Evolutionary conservation across 805 yeast species (phyloP).

Genomic region (Candida nanaspora): DNA sequence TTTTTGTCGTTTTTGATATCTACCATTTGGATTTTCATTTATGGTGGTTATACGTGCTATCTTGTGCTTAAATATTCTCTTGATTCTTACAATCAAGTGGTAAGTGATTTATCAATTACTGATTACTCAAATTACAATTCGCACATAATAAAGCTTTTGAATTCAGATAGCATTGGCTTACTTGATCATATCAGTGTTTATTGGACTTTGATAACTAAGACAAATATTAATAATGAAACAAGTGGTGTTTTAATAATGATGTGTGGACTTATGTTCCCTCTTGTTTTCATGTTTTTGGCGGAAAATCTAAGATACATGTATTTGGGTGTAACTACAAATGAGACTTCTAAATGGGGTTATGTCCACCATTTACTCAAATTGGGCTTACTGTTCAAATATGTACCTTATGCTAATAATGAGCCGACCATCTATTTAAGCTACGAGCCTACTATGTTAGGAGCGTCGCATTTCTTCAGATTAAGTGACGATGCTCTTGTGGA

Average conservation of each 20-base stretch:
- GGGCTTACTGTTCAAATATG: slow-evolving; percentile 22
- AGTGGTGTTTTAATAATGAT: slow-evolving; percentile 36
- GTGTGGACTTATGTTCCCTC: slow-evolving; percentile 29
- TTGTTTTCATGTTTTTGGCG: slow-evolving; percentile 30
- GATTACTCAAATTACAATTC: background rate
- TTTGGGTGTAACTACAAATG: slow-evolving; percentile 53
- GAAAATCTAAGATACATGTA: slow-evolving; percentile 41
- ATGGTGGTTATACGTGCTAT: slow-evolving; percentile 34
- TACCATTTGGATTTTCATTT: slow-evolving; percentile 27
- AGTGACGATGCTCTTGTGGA: slow-evolving; percentile 3
- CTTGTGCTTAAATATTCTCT: slow-evolving; percentile 11
- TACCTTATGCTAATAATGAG: background rate
- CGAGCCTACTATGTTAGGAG: background rate
- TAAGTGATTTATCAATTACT: too few relatives aligned
- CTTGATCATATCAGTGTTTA: background rate
- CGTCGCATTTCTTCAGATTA: background rate
- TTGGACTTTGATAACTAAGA: slow-evolving; percentile 19
- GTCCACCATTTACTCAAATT: slow-evolving; percentile 31
- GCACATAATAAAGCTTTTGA: background rate
- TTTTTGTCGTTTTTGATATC: slow-evolving; percentile 35
- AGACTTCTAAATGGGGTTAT: slow-evolving; percentile 46
- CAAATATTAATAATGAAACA: slow-evolving; percentile 27
- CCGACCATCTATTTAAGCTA: background rate
- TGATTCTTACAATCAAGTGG: background rate
- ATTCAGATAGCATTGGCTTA: background rate